Conservation (phyloP, 345 rosid genomes). For the Boechera divaricarpa region DNA sequence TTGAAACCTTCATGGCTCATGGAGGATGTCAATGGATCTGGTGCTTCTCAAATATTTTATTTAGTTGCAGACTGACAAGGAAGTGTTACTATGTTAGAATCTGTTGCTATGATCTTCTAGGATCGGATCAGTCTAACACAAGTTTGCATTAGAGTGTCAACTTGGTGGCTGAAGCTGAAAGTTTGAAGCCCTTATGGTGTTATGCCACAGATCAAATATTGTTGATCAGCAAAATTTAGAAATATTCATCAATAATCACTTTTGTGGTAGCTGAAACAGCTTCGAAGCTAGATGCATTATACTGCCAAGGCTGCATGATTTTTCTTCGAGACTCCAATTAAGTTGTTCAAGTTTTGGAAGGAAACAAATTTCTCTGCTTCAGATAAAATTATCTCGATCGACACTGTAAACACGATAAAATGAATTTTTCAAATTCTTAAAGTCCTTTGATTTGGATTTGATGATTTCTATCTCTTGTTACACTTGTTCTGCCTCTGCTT, state of each 20-base stretch:
- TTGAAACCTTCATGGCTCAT: background rate
- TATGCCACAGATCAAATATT: background rate
- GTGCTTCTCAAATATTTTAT: background rate
- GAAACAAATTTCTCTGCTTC: too few relatives aligned
- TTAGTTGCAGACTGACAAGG: background rate
- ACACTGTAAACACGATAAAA: too few relatives aligned
- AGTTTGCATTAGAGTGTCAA: background rate
- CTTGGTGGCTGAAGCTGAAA: background rate
- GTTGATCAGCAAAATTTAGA: too few relatives aligned
- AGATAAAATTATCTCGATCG: too few relatives aligned
- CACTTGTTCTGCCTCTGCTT: background rate
- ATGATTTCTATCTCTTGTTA: too few relatives aligned
- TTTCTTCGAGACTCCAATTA: background rate
- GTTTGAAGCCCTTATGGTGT: background rate
- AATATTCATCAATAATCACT: too few relatives aligned
- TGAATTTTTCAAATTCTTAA: background rate
- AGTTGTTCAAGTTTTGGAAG: background rate
- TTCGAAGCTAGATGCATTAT: too few relatives aligned
- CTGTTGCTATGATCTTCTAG: background rate
- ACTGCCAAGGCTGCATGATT: too few relatives aligned
- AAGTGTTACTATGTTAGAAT: background rate
- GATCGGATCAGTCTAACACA: background rate
- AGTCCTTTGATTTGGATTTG: background rate
- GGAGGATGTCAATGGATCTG: slow-evolving; percentile 6
- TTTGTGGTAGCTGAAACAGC: too few relatives aligned